These are phyloP conservation scores for Pythium dissotocum DNA, from an alignment of 352 stramenopile species.

Conservation along the genomic window DNA sequence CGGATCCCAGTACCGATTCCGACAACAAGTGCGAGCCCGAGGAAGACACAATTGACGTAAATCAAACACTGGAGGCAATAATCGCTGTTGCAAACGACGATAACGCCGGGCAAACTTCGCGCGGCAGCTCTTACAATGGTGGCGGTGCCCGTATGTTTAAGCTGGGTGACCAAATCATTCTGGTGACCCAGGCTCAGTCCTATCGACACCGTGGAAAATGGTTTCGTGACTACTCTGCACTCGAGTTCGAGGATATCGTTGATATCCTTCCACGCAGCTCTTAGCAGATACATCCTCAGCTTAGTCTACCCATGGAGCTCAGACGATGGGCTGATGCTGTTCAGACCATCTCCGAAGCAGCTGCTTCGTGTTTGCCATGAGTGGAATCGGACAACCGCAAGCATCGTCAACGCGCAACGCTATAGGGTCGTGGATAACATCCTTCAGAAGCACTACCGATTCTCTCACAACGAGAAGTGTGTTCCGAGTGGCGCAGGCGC, in stretches of 20 bases:
- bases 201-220: not conserved
- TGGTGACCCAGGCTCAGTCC: not conserved
- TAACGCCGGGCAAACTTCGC: not conserved
- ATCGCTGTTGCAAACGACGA: not conserved
- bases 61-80: not conserved
- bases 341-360: not conserved
- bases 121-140: not conserved
- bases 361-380: not conserved
- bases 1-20: not conserved
- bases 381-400: not conserved
- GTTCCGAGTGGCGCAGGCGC: slow-evolving; percentile 21
- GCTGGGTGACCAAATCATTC: not conserved
- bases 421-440: slow-evolving; percentile 17
- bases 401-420: slow-evolving; percentile 1
- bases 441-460: slow-evolving; percentile 11
- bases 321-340: not conserved
- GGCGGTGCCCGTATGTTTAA: slow-evolving; percentile 3
- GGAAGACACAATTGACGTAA: not conserved
- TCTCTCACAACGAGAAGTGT: slow-evolving; percentile 11
- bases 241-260: slow-evolving; percentile 1
- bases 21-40: too few species aligned
- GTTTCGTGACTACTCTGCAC: not conserved
- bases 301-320: not conserved
- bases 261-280: not conserved
- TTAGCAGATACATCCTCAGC: not conserved